Evolutionary conservation across 1,284 basidiomycete species (phyloP), one percentile per base, ranked within the genome.

Genomic region (Trametes hirsuta): DNA sequence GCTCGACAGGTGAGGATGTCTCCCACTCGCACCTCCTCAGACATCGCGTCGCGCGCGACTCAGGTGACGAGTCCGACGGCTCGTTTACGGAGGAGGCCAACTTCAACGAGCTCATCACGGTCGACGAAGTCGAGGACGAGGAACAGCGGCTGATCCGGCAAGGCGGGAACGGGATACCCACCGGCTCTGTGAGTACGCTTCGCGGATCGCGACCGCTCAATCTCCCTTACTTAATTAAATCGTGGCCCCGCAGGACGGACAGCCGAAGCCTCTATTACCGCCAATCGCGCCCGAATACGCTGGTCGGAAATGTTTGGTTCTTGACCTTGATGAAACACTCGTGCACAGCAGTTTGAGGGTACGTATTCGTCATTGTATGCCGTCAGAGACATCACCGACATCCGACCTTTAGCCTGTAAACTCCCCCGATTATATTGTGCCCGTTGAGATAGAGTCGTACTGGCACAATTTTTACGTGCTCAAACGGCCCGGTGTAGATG

Each of bases 381-480:
- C 14, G 21, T 14, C 8, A 24, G 15, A 4, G 9, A 25, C 21
- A 34, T 15, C 41, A 11, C 52, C 62, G 24, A 66, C 39, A 52
- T 55, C 46, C 55, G 25, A 36, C 10, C 50, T 8, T 34, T 73
- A 97, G 95, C 91, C 95, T 66, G 93, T 98, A 68, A 93, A 91
- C 63, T 91, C 94, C 67, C 94, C 97, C 45, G 97, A 99, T 77
- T 99, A 96, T 75, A 93, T 98, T 64, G 97, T 99, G 0, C 97
- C 97, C 1, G 97, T 99, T 48, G 97, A 99, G 77, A 99, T 99
- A 65, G 97, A 99, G 74, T 95, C 93, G 62, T 90, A 96, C 69
- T 94, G 91, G 81, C 97, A 99, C 75, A 98, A 98, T 70, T 95
- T 99, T 62, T 98, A 98, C 76, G 97, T 99, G 48, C 94, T 99